phyloP scores from a whole-genome alignment of 352 stramenopile genomes.

The Phytophthora rubi region DNA sequence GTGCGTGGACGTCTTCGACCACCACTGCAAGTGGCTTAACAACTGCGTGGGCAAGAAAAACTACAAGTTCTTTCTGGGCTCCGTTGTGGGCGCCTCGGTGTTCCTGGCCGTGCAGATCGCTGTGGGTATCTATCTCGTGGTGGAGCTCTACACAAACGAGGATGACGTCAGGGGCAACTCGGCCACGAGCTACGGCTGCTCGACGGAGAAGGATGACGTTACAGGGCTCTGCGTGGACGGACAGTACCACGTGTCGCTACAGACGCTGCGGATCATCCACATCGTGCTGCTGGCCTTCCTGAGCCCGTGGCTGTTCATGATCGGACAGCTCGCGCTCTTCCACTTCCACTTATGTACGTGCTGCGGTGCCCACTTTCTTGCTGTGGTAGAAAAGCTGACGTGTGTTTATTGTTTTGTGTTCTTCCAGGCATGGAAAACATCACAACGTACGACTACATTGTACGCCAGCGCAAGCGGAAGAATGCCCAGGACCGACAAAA shows the following conservation, averaged over 20 bases:
- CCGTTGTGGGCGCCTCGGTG: constrained; percentile 66
- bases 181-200: constrained; percentile 73
- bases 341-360: constrained; percentile 86
- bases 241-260: constrained; percentile 60
- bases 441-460: constrained; percentile 91
- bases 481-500: constrained; percentile 67
- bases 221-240: constrained; percentile 61
- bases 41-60: constrained; percentile 94
- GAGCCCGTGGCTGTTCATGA: constrained; percentile 78
- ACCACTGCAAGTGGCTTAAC: constrained; percentile 98
- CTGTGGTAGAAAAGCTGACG: not conserved
- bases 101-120: constrained; percentile 77
- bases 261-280: constrained; percentile 69
- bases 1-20: constrained; percentile 96
- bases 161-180: constrained; percentile 52
- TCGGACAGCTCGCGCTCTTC: constrained; percentile 80
- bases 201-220: constrained; percentile 41
- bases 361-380: not conserved
- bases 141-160: constrained; percentile 52
- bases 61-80: constrained; percentile 82
- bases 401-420: not conserved
- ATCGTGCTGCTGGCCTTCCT: constrained; percentile 71
- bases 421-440: constrained; percentile 74
- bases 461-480: constrained; percentile 80
- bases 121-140: constrained; percentile 68